Evolutionary conservation across 257 asterid species (phyloP), one percentile per base, ranked within the genome.

Genomic region (Ophiorrhiza pumila): DNA sequence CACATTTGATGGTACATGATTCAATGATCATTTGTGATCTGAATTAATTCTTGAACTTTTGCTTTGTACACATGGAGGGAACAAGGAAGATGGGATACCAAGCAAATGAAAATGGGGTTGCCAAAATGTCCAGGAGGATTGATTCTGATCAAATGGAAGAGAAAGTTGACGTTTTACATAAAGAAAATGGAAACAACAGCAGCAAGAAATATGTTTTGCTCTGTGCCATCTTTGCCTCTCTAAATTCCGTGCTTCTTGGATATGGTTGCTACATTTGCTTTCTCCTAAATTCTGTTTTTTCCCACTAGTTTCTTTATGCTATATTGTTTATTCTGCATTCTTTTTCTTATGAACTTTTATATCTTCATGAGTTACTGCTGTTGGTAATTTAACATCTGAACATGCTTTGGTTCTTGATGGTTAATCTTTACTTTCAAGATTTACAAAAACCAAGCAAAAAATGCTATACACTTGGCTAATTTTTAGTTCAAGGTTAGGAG

Each of bases 181-280:
- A 72, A 58, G 76, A 65, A 18, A 59, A 72, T 35, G 77, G 60
- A 37, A 69, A 43, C 17, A 71, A 35, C 6, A 46, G 56, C 52
- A 77, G 81, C 85, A 76, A 74, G 63, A 79, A 45, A 73, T 88
- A 82, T 76, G 95, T 89, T 11, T 64, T 80, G 77, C 81, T 79
- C 46, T 87, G 88, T 74, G 87, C 90, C 14, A 74, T 89, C 53
- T 87, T 86, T 77, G 92, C 95, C 23, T 89, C 95, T 71, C 86
- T 87, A 68, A 87, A 85, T 84, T 86, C 86, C 23, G 89, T 85
- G 75, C 85, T 87, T 58, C 95, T 87, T 62, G 92, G 95, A 71
- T 87, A 89, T 73, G 95, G 95, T 87, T 74, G 25, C 85, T 79
- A 17, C 11, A 57, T 52, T 61, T 10, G 20, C 8, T 14, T 67